Evolutionary conservation across 2,329 filamentous ascomycete species (phyloP).

Genomic region (Kalmusia sp.): DNA sequence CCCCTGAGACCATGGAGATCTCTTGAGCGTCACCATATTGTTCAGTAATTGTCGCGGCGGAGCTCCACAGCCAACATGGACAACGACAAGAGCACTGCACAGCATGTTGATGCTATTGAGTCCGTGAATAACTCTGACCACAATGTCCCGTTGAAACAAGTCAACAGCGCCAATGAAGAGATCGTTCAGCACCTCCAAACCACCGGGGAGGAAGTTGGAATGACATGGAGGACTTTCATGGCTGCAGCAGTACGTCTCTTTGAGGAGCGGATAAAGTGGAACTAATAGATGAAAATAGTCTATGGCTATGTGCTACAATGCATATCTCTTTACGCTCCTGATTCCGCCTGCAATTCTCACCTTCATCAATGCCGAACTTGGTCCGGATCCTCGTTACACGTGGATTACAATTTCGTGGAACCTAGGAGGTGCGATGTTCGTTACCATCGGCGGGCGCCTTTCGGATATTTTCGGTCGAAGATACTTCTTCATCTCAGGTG

Average conservation of each 20-base stretch:
- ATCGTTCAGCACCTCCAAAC: constrained; percentile 37
- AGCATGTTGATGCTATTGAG: constrained; percentile 28
- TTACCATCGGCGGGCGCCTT: constrained; percentile 42
- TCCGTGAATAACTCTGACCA: constrained; percentile 18
- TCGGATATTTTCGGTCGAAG: constrained; percentile 50
- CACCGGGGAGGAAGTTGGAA: constrained; percentile 39
- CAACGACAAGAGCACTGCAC: constrained; percentile 18
- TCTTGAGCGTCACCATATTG: background rate
- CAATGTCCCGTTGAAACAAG: constrained; percentile 10
- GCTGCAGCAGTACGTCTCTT: constrained; percentile 20
- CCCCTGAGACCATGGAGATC: constrained; percentile 9
- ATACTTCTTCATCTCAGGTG: constrained; percentile 43
- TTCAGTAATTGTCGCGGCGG: background rate
- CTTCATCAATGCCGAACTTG: constrained; percentile 43
- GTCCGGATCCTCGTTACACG: constrained; percentile 37
- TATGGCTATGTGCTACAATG: constrained; percentile 41
- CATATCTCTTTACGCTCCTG: constrained; percentile 42
- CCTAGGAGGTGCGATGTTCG: constrained; percentile 40
- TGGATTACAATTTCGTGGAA: constrained; percentile 46
- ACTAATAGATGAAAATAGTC: constrained; percentile 13
- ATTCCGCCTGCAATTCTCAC: constrained; percentile 40
- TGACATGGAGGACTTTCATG: constrained; percentile 35
- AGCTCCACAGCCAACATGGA: constrained; percentile 14
- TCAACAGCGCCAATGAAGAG: constrained; percentile 32
- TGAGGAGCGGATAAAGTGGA: background rate